A percentile compares a stretch with the other conserved stretches of the same genome.
Evolutionary conservation across 1,284 basidiomycete genomes (phyloP).

Genomic region (Cryptococcus sp.): DNA sequence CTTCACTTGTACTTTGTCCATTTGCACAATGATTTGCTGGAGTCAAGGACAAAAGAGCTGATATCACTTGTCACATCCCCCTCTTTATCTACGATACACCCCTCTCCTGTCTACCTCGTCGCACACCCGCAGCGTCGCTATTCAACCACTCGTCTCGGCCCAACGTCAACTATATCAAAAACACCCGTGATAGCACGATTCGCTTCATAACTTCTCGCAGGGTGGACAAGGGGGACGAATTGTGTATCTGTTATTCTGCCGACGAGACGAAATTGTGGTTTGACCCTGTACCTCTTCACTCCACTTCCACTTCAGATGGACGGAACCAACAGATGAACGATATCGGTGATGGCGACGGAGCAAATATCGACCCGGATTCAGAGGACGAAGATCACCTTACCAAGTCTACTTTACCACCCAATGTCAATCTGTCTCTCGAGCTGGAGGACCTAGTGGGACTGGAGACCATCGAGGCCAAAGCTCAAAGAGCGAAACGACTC

Average conservation of each 20-base stretch:
- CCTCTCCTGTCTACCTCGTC: not conserved
- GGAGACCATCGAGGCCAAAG: not conserved
- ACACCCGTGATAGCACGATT: slow-evolving; percentile 33
- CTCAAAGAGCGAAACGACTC: not conserved
- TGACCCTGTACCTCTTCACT: slow-evolving; percentile 20
- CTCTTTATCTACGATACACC: too few relatives aligned
- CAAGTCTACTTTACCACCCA: not conserved
- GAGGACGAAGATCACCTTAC: slow-evolving; percentile 3
- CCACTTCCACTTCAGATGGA: not conserved
- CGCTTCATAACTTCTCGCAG: slow-evolving; percentile 37
- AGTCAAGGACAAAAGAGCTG: not conserved
- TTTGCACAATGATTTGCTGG: too few relatives aligned
- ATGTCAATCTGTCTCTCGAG: slow-evolving; percentile 4
- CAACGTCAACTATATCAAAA: slow-evolving; percentile 51
- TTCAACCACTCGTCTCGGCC: slow-evolving; percentile 54
- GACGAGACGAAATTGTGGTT: slow-evolving; percentile 54
- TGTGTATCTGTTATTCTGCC: slow-evolving; percentile 50
- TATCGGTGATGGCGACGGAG: not conserved
- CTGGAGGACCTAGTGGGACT: slow-evolving; percentile 2
- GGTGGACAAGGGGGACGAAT: slow-evolving; percentile 42
- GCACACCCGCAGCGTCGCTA: slow-evolving; percentile 40
- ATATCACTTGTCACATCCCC: not conserved
- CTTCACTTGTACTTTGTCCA: too few relatives aligned
- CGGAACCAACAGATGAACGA: not conserved
- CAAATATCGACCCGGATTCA: slow-evolving; percentile 3